Evolutionary conservation across 2,329 filamentous ascomycete genomes (phyloP).

Genomic region (Tolypocladium paradoxum): DNA sequence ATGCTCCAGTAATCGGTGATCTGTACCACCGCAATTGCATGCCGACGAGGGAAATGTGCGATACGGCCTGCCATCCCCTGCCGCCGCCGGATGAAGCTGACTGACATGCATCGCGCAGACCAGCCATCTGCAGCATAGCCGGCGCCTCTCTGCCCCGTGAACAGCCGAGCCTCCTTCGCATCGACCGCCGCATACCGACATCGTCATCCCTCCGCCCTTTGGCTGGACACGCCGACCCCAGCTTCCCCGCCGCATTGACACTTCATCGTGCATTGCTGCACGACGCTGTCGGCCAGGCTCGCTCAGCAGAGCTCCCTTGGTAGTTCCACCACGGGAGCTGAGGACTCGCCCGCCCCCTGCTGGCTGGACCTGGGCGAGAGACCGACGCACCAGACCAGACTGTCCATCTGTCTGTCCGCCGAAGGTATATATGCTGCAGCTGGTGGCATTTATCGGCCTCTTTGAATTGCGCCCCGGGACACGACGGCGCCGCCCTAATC

Average conservation of each 20-base stretch:
- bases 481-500: neutral
- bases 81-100: neutral
- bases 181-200: neutral
- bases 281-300: conserved; percentile 1
- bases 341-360: neutral
- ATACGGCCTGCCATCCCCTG: neutral
- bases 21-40: neutral
- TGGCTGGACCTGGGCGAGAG: neutral
- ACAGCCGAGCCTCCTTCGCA: neutral
- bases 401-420: neutral
- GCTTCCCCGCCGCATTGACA: conserved; percentile 10
- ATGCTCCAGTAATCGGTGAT: neutral
- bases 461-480: neutral
- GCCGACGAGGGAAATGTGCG: neutral
- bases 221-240: conserved; percentile 1
- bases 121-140: neutral
- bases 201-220: neutral
- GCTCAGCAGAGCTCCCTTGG: neutral
- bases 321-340: neutral
- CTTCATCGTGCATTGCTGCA: conserved; percentile 11
- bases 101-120: neutral
- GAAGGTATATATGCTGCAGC: neutral
- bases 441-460: neutral
- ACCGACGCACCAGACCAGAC: neutral
- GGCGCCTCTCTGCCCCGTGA: neutral